Conservation (phyloP, 2,329 filamentous ascomycete species). For the Knufia petricola region DNA sequence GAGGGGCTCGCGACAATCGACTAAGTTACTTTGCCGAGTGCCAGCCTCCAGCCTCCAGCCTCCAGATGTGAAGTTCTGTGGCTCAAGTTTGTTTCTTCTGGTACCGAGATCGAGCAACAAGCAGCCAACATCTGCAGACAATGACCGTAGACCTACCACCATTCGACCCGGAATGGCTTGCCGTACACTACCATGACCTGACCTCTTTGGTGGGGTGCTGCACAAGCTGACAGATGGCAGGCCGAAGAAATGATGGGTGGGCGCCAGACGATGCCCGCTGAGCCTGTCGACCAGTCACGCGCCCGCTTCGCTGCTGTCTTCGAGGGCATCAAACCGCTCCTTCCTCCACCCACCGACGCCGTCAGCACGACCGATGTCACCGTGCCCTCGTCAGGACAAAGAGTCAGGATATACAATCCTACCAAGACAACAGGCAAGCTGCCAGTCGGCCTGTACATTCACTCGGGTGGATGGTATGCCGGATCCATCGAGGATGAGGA, state of each 20-base stretch:
- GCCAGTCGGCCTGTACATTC: slow-evolving; percentile 30
- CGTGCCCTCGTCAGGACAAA: background rate
- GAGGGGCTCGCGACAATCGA: no score
- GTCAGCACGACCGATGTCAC: slow-evolving; percentile 1
- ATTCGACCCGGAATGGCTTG: slow-evolving; percentile 10
- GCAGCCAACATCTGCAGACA: no score
- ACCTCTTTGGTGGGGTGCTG: no score
- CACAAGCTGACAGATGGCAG: slow-evolving; percentile 1
- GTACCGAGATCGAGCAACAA: no score
- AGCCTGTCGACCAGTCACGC: slow-evolving; percentile 2
- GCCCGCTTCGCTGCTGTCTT: slow-evolving; percentile 5
- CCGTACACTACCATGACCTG: slow-evolving; percentile 1
- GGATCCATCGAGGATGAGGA: slow-evolving; percentile 33
- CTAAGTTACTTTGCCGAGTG: no score
- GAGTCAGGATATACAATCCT: slow-evolving; percentile 7
- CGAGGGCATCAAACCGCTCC: background rate
- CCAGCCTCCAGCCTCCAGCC: no score
- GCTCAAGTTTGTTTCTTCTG: no score
- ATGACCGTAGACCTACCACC: background rate
- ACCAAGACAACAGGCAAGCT: slow-evolving; percentile 15
- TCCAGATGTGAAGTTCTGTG: no score
- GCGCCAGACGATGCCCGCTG: background rate
- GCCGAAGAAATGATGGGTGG: slow-evolving; percentile 8
- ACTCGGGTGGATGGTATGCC: slow-evolving; percentile 32
- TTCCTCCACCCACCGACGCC: slow-evolving; percentile 8